phyloP scores from a whole-genome alignment of 1,284 basidiomycete genomes.

The Malassezia globosa region DNA sequence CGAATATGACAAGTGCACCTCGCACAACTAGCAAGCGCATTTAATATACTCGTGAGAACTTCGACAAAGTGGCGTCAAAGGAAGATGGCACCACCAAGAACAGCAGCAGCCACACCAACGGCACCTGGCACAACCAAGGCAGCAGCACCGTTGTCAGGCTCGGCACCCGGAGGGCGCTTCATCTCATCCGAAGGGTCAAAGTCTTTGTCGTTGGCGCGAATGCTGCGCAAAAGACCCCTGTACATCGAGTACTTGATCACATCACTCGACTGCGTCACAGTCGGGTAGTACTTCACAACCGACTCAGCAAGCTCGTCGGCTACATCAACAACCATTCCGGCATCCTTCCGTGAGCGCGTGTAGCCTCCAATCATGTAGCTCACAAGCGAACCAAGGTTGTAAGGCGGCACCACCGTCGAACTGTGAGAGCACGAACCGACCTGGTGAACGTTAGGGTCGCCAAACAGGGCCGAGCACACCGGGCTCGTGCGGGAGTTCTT shows the following conservation, averaged over 20 bases:
- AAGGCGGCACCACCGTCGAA: conserved; percentile 29
- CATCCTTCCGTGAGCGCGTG: conserved; percentile 15
- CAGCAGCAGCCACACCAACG: conserved; percentile 27
- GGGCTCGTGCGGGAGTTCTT: conserved; percentile 6
- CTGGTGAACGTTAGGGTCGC: conserved; percentile 18
- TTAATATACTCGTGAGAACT: no score
- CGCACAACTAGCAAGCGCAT: no score
- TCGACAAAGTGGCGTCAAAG: no score
- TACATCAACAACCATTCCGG: conserved; percentile 21
- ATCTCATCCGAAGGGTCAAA: conserved; percentile 20
- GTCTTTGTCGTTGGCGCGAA: conserved; percentile 22
- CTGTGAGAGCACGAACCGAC: conserved; percentile 24
- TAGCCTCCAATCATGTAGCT: conserved; percentile 32
- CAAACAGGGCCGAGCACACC: conserved; percentile 28
- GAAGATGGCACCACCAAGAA: conserved; percentile 36
- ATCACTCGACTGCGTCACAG: conserved; percentile 23
- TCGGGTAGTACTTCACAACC: conserved; percentile 40
- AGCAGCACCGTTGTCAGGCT: conserved; percentile 5
- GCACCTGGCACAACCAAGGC: conserved; percentile 8
- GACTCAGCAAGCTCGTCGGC: conserved; percentile 33
- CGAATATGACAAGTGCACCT: no score
- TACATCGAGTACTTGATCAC: conserved; percentile 21
- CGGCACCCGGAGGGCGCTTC: background rate
- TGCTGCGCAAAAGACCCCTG: conserved; percentile 22
- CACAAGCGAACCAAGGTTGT: conserved; percentile 33